These are phyloP conservation scores for Cerioporus squamosus DNA, from an alignment of 1,284 basidiomycete genomes.

Conservation along the genomic window DNA sequence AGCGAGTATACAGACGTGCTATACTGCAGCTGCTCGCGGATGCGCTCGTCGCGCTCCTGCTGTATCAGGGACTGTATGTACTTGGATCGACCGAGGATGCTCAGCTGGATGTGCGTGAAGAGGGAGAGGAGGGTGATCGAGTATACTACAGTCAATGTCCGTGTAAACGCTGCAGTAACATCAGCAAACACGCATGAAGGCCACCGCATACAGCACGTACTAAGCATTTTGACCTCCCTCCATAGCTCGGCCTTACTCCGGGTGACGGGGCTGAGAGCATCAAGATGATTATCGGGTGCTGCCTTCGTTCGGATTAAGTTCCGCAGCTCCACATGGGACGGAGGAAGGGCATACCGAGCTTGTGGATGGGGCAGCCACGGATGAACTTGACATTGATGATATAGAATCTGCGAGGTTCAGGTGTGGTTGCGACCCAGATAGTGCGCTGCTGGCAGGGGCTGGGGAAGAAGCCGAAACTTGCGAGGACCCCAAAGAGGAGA, in stretches of 20 bases:
- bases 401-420: slow-evolving; percentile 31
- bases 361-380: slow-evolving; percentile 5
- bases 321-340: not conserved
- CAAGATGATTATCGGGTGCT: slow-evolving; percentile 1
- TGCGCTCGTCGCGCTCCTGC: slow-evolving; percentile 63
- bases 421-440: slow-evolving; percentile 18
- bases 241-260: slow-evolving; percentile 75
- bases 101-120: slow-evolving; percentile 84
- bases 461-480: slow-evolving; percentile 16
- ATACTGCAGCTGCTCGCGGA: slow-evolving; percentile 49
- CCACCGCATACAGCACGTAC: slow-evolving; percentile 40
- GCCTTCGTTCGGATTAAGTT: not conserved
- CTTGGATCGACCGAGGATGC: slow-evolving; percentile 79
- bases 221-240: slow-evolving; percentile 83
- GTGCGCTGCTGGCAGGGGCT: slow-evolving; percentile 9
- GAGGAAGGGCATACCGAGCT: slow-evolving; percentile 1
- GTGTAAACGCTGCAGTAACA: slow-evolving; percentile 69
- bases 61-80: slow-evolving; percentile 78
- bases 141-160: slow-evolving; percentile 86
- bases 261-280: slow-evolving; percentile 23
- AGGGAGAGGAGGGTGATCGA: slow-evolving; percentile 81
- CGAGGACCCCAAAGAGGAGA: slow-evolving; percentile 30
- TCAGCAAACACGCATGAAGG: not conserved
- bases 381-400: slow-evolving; percentile 36
- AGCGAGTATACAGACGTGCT: slow-evolving; percentile 42